Base-by-base conservation (phyloP, 2,329 filamentous ascomycete species). In the Boeremia exigua region DNA sequence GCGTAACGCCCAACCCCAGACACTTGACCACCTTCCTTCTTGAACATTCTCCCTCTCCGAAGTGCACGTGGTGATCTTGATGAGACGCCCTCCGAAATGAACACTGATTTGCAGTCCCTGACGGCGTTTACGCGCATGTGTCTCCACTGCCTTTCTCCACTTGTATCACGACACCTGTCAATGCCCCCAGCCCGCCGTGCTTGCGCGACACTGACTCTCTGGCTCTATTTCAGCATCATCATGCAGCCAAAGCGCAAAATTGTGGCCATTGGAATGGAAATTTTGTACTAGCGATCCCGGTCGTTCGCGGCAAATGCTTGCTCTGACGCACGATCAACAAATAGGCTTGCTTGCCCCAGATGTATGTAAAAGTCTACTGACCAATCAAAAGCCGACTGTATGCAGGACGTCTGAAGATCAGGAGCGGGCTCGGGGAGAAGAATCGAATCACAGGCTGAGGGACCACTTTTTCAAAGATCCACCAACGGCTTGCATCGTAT, bases 381-480 rank as follows among this genome's bases (percentile, higher is more conserved):
- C 66, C 68, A 71, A 69, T 70, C 44, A 63, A 29, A 42, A 43
- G 34, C 27, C 28, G 38, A 17, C 11, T 23, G 44, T 32, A 61
- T 54, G 62, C 65, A 65, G 60, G 62, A 67, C 58, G 64, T 66
- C 49, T 33, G 68, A 66, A 61, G 63, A 62, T 63, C 44, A 57
- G 48, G 39, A 52, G 51, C 48, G 55, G 59, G 56, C 34, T 60
- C 48, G 51, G 60, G 60, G 52, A 45, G 34, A 37, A 51, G 34
- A 40, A 49, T 39, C 62, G 64, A 70, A 69, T 63, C 61, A 63
- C 45, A 48, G 48, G 46, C 15, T 14, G 49, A 52, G 63, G 50
- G 54, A n/a, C 55, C 47, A 49, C 52, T 51, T 56, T 58, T 54
- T 27, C n/a, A 29, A 30, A 59, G 62, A 58, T 58, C 58, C 66